Evolutionary conservation across 2,329 filamentous ascomycete species (phyloP), one percentile per base, ranked within the genome.

Genomic region (Alternaria sp.): DNA sequence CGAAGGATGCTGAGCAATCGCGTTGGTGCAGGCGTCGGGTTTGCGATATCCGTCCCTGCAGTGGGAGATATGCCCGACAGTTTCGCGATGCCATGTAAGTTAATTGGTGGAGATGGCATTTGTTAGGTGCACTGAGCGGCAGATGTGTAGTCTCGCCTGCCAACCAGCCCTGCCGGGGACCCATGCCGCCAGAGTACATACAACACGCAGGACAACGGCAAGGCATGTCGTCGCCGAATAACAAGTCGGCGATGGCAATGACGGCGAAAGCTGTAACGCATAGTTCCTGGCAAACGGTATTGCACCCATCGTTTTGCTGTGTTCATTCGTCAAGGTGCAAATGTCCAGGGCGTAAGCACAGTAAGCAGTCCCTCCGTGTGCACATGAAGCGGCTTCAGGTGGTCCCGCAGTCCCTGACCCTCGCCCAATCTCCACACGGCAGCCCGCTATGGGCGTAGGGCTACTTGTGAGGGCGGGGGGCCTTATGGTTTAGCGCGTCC

Each of bases 381-480:
- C 61, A 64, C 56, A 60, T 38, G 59, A 66, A 64, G 59, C 64
- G 69, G 60, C 65, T 66, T 68, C 49, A 70, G 66, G 58, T 63
- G 64, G 59, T 68, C 62, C 70, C 63, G 58, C 56, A 57, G 54
- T 67, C 62, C 64, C 59, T 59, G 60, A 49, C 60, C 48, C 57
- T 60, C 59, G 41, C 47, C 65, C 67, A 73, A 78, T 78, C 72
- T 78, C 75, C 75, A 77, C 75, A 75, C 64, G 63, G 67, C 59
- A 59, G 59, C 56, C 51, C 67, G 71, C 69, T 65, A 55, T 65
- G 69, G 54, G 61, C 66, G 53, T 62, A 61, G 46, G 55, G 66
- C 67, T 67, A 66, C 63, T 64, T 54, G 69, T 70, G 65, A 55
- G 44, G 12, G 57, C 54, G 66, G 72, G 69, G 61, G 62, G 73